Base-by-base conservation (phyloP, 2,329 filamentous ascomycete genomes). In the Hansfordia pulvinata region DNA sequence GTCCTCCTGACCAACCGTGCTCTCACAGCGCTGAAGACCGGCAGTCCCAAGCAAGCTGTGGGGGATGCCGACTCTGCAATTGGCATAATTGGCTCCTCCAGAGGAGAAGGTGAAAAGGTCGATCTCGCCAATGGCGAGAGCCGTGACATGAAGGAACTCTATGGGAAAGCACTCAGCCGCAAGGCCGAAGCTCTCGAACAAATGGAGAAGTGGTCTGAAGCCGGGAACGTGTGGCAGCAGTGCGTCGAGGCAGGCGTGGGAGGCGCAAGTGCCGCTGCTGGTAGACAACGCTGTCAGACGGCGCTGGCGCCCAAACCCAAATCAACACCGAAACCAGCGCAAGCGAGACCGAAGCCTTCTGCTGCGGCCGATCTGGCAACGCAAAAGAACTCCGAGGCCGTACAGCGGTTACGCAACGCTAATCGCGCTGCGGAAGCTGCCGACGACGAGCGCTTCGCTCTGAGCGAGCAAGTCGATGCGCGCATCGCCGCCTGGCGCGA, bases 101-200 rank as follows among this genome's bases (percentile, higher is more conserved):
- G 73, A 35, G 90, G 90, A 4, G 76, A 85, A 38, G 75, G 73
- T 11, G 90, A 98, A 53, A 69, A 59, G 6, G 83, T 98, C 22
- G 64, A 77, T 12, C 60, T 93, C 0, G 64, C 60, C n/a, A 55
- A 56, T 20, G 66, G 74, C 18, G 64, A 76, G 30, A 58, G 60
- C 12, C 90, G 92, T 38, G 78, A 88, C 25, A 93, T 98, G 82
- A 79, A 73, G 35, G 86, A 93, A 11, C 81, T 93, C 35, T 96
- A 80, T 45, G 86, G 84, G 28, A 98, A 96, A 52, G 88, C 88
- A 0, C 58, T 96, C 17, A 88, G 82, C 56, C 78, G 90, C 28
- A 96, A 96, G 58, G 90, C 90, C 1, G 90, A 98, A 54, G 90
- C 85, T 2, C 63, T 96, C 6, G 90, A 98, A 51, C 80, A 93